Percentiles rank a stretch among this genome's conserved stretches.
Evolutionary conservation across 2,329 filamentous ascomycete genomes (phyloP).

Genomic region (Gaeumannomyces sp.): DNA sequence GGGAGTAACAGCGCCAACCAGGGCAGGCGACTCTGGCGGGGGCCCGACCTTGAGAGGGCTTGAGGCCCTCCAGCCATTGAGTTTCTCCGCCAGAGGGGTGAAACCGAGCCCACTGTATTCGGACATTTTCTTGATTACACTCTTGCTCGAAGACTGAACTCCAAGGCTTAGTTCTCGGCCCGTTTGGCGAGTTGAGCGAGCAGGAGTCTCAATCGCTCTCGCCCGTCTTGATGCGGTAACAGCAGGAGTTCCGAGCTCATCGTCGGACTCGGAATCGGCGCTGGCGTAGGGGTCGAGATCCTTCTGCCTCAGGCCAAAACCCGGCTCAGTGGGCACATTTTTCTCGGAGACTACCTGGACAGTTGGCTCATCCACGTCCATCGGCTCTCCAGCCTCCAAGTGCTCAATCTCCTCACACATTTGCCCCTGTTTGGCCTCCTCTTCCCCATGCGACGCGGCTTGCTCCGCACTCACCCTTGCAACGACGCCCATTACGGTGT

Average conservation of each 20-base stretch:
- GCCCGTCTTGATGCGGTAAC: constrained; percentile 22
- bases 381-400: constrained; percentile 13
- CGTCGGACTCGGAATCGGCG: constrained; percentile 52
- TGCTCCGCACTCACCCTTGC: no score
- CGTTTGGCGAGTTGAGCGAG: constrained; percentile 18
- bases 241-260: constrained; percentile 36
- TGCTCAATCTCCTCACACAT: constrained; percentile 9
- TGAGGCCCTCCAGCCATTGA: constrained; percentile 56
- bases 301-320: constrained; percentile 41
- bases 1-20: constrained; percentile 4
- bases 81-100: constrained; percentile 55
- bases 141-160: constrained; percentile 15
- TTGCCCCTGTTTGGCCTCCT: constrained; percentile 2
- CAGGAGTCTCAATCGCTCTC: constrained; percentile 36
- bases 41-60: constrained; percentile 43
- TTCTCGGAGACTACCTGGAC: constrained; percentile 11
- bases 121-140: constrained; percentile 14
- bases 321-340: constrained; percentile 16
- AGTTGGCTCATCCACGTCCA: constrained; percentile 18
- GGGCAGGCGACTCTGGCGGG: constrained; percentile 19
- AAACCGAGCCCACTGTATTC: constrained; percentile 41
- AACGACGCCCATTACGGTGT: constrained; percentile 9
- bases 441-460: no score
- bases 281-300: constrained; percentile 40
- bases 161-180: constrained; percentile 10